Evolutionary conservation across 83 land plant species (phyloP), one percentile per base, ranked within the genome.

Genomic region (Thuja plicata): DNA sequence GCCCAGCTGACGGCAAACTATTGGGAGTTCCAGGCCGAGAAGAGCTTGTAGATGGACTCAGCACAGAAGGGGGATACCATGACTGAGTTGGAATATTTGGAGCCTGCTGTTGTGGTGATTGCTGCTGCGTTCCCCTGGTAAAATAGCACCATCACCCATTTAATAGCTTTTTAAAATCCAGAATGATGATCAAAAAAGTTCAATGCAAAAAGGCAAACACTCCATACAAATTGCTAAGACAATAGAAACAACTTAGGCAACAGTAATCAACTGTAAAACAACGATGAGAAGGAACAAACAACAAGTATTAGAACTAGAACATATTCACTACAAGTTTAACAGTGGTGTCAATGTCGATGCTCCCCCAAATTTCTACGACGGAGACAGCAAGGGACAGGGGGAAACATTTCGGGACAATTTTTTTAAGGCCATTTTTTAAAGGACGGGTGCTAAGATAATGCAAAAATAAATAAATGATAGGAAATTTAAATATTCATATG

Each of bases 1-100:
- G 87, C 86, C 83, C 87, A 70, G 87, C 60, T 32, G 92, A 91
- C 30, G 91, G 87, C 41, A 66, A 82, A 50, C 81, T 62, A 82
- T 91, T 80, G 8, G 97, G 92, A 15, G 94, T 91, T 48, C 93
- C 85, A 38, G 94, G 92, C 2, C 85, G 93, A 34, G 92, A 85
- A 52, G 93, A 89, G 85, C 88, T 52, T 62, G 94, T 84, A 30
- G 94, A 80, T 82, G 90, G 87, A 82, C 88, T 89, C 46, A 76
- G 52, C 7, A 89, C 93, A 80, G 96, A 91, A 30, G 95, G 93
- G 30, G 93, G 92, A 90, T 96, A 96, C 97, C 95, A 96, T 46
- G 96, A 95, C 52, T 92, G 93, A 71, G 91, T 78, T 1, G 96
- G 89, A 52, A 87, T 89, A n/a, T 93, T 57, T 84, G 89, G 71